These are phyloP conservation scores for Pezicula carpinea DNA, from an alignment of 2,329 filamentous ascomycete species.

Conservation along the genomic window DNA sequence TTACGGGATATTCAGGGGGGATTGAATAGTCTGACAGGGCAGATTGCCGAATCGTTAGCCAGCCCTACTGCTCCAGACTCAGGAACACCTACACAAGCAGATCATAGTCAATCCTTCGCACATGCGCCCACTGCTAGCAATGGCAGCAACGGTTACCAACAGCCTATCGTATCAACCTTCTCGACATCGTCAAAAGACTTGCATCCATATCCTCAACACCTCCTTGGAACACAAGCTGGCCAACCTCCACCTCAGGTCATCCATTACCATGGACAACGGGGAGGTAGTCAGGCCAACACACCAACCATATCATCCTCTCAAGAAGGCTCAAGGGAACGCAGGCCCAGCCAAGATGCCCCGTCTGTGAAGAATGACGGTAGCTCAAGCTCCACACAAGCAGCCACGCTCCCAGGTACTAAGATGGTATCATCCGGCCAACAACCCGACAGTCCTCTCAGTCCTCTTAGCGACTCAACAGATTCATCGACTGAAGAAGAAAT, in stretches of 20 bases:
- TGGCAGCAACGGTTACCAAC: slow-evolving; percentile 58
- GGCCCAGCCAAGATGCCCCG: slow-evolving; percentile 22
- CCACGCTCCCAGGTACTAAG: slow-evolving; percentile 19
- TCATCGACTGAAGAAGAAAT: slow-evolving; percentile 13
- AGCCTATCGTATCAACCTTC: slow-evolving; percentile 64
- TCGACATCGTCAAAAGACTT: slow-evolving; percentile 67
- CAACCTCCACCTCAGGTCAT: slow-evolving; percentile 62
- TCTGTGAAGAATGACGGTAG: slow-evolving; percentile 18
- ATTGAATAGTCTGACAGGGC: slow-evolving; percentile 66
- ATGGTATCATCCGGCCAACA: slow-evolving; percentile 17
- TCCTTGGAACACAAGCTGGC: slow-evolving; percentile 56
- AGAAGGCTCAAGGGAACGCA: slow-evolving; percentile 20
- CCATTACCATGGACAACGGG: slow-evolving; percentile 62
- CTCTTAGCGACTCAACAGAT: slow-evolving; percentile 20
- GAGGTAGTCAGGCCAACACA: slow-evolving; percentile 63
- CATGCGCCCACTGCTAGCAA: slow-evolving; percentile 40
- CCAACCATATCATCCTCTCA: slow-evolving; percentile 40
- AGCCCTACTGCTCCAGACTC: slow-evolving; percentile 49
- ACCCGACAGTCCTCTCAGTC: slow-evolving; percentile 11
- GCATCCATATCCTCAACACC: slow-evolving; percentile 62
- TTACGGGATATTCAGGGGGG: slow-evolving; percentile 91
- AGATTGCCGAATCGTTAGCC: slow-evolving; percentile 46
- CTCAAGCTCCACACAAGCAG: slow-evolving; percentile 15
- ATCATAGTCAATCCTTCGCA: slow-evolving; percentile 44
- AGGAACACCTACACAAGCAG: slow-evolving; percentile 57